Conservation (phyloP, 441 rosid species). For the Cnidoscolus chayamansa region DNA sequence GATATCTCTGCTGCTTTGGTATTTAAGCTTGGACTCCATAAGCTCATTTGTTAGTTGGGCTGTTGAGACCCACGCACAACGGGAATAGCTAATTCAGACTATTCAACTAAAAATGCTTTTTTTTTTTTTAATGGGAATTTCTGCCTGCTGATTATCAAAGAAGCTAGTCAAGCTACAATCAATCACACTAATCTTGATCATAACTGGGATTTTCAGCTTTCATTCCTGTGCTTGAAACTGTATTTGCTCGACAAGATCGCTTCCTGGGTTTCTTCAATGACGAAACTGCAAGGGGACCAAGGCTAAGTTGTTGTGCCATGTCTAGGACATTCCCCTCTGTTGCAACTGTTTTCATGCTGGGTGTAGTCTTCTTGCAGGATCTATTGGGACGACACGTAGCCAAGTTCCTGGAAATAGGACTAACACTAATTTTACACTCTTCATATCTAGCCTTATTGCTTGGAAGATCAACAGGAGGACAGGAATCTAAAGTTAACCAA, state of each 20-base stretch:
- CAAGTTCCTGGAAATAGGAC: constrained; percentile 27
- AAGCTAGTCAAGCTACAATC: constrained; percentile 9
- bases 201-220: constrained; percentile 27
- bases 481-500: constrained; percentile 80
- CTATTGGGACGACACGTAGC: constrained; percentile 39
- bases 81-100: neutral
- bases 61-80: constrained; percentile 1
- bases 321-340: constrained; percentile 36
- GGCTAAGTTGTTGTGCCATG: constrained; percentile 44
- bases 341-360: constrained; percentile 29
- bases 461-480: constrained; percentile 36
- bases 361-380: constrained; percentile 47
- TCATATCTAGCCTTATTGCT: constrained; percentile 32
- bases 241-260: constrained; percentile 38
- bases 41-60: constrained; percentile 4
- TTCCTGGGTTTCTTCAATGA: constrained; percentile 51
- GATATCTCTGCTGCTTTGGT: neutral
- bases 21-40: neutral
- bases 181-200: constrained; percentile 29
- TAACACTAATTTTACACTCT: constrained; percentile 27
- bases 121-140: neutral
- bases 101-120: neutral
- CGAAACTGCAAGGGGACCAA: constrained; percentile 47
- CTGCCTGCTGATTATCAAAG: neutral
- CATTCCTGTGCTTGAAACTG: constrained; percentile 34